These are phyloP conservation scores for Eucalyptus tenuipes DNA, from an alignment of 345 rosid species.

Conservation along the genomic window DNA sequence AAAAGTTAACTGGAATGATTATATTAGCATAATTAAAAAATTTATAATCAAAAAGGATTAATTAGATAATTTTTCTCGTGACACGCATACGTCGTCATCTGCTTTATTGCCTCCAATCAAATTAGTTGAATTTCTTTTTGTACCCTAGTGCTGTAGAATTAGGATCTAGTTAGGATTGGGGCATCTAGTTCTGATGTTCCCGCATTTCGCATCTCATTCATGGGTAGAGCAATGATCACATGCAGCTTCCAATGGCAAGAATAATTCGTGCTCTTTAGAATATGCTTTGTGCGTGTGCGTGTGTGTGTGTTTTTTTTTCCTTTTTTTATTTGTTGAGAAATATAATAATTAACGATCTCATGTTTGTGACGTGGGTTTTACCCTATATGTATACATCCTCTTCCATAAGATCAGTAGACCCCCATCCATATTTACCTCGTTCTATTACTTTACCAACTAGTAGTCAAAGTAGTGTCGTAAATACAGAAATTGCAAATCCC, in stretches of 20 bases:
- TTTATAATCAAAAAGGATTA: neutral
- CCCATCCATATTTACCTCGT: too few relatives aligned
- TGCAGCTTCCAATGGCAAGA: neutral
- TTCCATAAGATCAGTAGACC: too few relatives aligned
- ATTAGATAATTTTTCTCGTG: neutral
- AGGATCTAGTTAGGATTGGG: neutral
- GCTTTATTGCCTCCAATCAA: neutral
- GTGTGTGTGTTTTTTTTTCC: rapidly evolving
- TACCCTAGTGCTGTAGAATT: neutral
- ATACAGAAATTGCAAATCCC: too few relatives aligned
- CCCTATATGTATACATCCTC: neutral
- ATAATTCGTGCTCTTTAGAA: neutral
- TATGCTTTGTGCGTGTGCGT: neutral
- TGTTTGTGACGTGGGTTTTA: neutral
- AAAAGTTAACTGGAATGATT: neutral
- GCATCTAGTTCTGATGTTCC: neutral
- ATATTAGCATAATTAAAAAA: rapidly evolving
- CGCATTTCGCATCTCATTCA: neutral
- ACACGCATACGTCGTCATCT: neutral
- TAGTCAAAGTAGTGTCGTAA: too few relatives aligned
- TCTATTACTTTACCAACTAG: too few relatives aligned
- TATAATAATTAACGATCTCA: neutral
- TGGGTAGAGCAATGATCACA: neutral
- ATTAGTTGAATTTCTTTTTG: neutral
- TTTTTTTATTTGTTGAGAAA: neutral